Percentiles rank a stretch among this genome's conserved stretches.
Evolutionary conservation across 495 filamentous ascomycete species (phyloP).

Genomic region (Trichocladium antarcticum): DNA sequence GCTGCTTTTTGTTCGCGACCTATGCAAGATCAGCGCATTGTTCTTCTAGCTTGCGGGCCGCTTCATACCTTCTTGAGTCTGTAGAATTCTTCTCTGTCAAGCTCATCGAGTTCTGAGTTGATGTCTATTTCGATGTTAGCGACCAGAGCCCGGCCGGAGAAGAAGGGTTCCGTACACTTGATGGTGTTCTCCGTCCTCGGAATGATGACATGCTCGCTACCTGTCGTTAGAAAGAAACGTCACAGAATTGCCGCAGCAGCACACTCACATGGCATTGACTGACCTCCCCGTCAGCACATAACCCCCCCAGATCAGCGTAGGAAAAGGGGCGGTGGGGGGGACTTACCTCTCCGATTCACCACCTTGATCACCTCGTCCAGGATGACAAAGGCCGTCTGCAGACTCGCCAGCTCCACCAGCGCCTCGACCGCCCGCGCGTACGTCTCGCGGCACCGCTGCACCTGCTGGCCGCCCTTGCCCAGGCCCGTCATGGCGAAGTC

Average conservation of each 20-base stretch:
- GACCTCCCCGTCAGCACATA: conserved; percentile 23
- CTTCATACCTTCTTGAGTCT: conserved; percentile 73
- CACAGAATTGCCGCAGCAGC: not conserved
- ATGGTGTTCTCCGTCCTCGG: conserved; percentile 97
- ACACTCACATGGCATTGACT: conserved; percentile 91
- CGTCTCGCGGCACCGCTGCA: conserved; percentile 87
- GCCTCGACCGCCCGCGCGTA: conserved; percentile 97
- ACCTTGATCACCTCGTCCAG: conserved; percentile 99
- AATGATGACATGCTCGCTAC: conserved; percentile 89
- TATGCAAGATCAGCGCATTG: not conserved
- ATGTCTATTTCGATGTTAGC: conserved; percentile 50
- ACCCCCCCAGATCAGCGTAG: conserved; percentile 4
- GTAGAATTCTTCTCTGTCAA: conserved; percentile 98
- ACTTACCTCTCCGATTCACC: conserved; percentile 81
- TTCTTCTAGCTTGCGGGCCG: not conserved
- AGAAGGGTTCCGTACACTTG: conserved; percentile 52
- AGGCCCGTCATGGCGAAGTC: conserved; percentile 95
- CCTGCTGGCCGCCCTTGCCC: conserved; percentile 95
- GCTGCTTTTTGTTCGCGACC: conserved; percentile 87
- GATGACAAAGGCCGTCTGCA: conserved; percentile 97
- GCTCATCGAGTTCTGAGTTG: conserved; percentile 95
- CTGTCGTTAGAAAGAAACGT: not conserved
- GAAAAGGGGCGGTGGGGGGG: too few species aligned
- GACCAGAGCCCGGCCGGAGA: not conserved
- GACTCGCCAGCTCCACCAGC: conserved; percentile 86